Evolutionary conservation across 2,329 filamentous ascomycete species (phyloP), one percentile per base, ranked within the genome.

Genomic region (Fusarium papillatum): DNA sequence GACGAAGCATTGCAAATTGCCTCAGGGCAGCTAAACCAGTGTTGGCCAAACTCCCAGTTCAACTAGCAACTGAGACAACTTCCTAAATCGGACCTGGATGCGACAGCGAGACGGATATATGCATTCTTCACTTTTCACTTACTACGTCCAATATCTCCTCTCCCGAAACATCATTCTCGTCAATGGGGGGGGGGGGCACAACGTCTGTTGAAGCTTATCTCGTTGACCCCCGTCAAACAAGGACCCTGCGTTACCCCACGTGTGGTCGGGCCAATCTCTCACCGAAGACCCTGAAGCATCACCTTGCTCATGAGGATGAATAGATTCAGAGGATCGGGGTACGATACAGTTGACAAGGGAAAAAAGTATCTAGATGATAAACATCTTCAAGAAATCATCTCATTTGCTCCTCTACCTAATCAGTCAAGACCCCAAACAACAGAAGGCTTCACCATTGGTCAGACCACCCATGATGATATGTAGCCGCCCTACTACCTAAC

Each of bases 391-490:
- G 29, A 60, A 26, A 38, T 14, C 38, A 61, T 61, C 36, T 26
- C 24, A 41, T 39, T 41, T 61, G 38, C 38, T 41, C 38, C 26
- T 41, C 38, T 41, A 39, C 38, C 26, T n/a, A 19, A 26, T 60
- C 53, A 48, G 34, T 48, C 17, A 43, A 24, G 26, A 14, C 29
- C 36, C 16, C n/a, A 59, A 34, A 43, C 64, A 48, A 60, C 64
- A 26, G 64, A 53, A 59, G 59, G 26, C 41, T 66, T 41, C 60
- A 64, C 59, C 22, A 70, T 70, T 53, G 66, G 68, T 66, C 63
- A 72, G 61, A 39, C 68, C 71, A 67, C 71, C 69, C 74, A 75
- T 77, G 69, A 76, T 72, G 24, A 38, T 72, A 67, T 66, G 34
- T 72, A 68, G 64, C 73, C 63, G 66, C 73, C 61, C 75, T 50